Evolutionary conservation across 371 early-diverging fungal species (phyloP), one percentile per base, ranked within the genome.

Genomic region (Rhizopus delemar): DNA sequence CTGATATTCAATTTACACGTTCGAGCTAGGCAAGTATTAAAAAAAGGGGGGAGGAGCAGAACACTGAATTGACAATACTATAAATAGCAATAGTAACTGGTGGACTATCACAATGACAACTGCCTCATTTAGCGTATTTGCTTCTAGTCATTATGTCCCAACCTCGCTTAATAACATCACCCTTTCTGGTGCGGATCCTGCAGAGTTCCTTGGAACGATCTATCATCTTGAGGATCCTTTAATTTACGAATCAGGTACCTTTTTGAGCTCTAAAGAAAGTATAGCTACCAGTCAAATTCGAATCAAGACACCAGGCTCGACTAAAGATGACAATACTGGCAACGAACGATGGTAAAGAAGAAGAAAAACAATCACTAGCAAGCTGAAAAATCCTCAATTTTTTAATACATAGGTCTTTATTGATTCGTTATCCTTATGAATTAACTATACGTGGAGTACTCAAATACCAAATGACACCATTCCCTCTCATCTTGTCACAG

Each of bases 401-500:
- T 28, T 16, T 48, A 13, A 11, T 32, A 45, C 29, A 16, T 57
- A 82, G 87, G 87, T 73, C 77, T 8, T 64, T 68, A 33, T 51
- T 88, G 33, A 68, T 86, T 51, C 73, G 80, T 36, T 77, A 83
- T 41, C 85, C 85, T 22, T 88, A 84, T 67, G 85, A 86, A 52
- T 59, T 88, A 54, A 88, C 86, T 0, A 62, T 88, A 2, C 80
- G 88, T 53, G 88, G 88, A 8, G 77, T 85, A 5, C 66, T 88
- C 29, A 80, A 82, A 57, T 88, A 88, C 56, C 78, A 73, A 5
- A 41, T 78, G 36, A 57, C 75, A 22, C 73, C 80, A n/a, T 59
- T 66, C 8, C 46, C 53, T 2, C 58, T 48, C 32, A 36, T 9
- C 13, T 34, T 55, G 3, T 53, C 51, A 13, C 35, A 36, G 15